These are phyloP conservation scores for Leptodermis oblonga DNA, from an alignment of 257 asterid genomes.

Conservation along the genomic window DNA sequence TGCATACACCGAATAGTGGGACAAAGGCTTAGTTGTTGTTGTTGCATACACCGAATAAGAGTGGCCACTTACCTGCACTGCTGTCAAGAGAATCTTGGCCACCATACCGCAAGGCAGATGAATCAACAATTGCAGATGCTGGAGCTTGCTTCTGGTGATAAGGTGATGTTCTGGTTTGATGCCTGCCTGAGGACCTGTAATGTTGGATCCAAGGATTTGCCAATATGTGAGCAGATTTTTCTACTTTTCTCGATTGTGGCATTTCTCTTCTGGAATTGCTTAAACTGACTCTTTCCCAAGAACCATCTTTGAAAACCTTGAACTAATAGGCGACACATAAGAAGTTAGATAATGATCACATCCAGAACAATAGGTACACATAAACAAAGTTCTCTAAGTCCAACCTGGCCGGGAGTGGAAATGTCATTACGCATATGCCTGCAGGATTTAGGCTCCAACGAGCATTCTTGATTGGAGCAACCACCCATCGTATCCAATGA, in stretches of 20 bases:
- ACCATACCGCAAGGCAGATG: slow-evolving; percentile 16
- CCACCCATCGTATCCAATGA: slow-evolving; percentile 34
- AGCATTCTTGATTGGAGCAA: slow-evolving; percentile 23
- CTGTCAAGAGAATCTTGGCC: slow-evolving; percentile 25
- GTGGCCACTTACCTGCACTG: slow-evolving; percentile 39
- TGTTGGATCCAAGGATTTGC: slow-evolving; percentile 56
- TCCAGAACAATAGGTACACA: neutral
- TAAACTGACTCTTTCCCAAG: slow-evolving; percentile 47
- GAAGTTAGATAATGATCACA: neutral
- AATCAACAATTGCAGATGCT: slow-evolving; percentile 3
- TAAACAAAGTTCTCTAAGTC: neutral
- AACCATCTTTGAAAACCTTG: slow-evolving; percentile 58
- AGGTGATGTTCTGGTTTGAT: slow-evolving; percentile 24
- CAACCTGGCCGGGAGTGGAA: slow-evolving; percentile 53
- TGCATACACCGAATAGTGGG: no score
- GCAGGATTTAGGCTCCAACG: slow-evolving; percentile 26
- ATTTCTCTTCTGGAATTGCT: slow-evolving; percentile 36
- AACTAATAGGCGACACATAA: slow-evolving; percentile 29
- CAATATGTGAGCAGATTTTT: slow-evolving; percentile 26
- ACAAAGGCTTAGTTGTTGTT: no score
- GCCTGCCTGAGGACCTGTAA: slow-evolving; percentile 32
- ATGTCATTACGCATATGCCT: slow-evolving; percentile 29
- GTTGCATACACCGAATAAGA: neutral
- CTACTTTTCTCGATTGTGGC: slow-evolving; percentile 23
- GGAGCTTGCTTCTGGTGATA: slow-evolving; percentile 17